phyloP scores from a whole-genome alignment of 2,329 filamentous ascomycete species.

The Fusarium sp. region DNA sequence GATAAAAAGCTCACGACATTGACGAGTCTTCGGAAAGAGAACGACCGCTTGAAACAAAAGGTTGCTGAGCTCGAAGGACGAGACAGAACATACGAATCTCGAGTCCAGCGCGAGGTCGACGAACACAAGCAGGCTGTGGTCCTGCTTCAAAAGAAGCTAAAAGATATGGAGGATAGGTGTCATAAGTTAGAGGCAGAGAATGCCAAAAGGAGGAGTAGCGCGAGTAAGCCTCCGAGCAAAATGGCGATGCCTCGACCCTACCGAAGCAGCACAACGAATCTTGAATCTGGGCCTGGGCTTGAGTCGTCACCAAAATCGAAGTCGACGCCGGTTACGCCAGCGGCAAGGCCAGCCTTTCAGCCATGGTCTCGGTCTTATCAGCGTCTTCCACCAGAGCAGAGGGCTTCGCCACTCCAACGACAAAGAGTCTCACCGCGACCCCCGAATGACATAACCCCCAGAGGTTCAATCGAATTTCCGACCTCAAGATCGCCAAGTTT shows the following conservation, averaged over 20 bases:
- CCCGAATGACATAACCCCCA: constrained; percentile 5
- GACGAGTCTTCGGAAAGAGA: constrained; percentile 47
- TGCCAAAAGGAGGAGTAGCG: constrained; percentile 32
- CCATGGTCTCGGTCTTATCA: constrained; percentile 31
- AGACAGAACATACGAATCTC: constrained; percentile 53
- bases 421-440: constrained; percentile 21
- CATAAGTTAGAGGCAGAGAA: constrained; percentile 45
- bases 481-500: constrained; percentile 42
- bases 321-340: constrained; percentile 41
- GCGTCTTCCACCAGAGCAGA: constrained; percentile 23
- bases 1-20: constrained; percentile 49
- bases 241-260: constrained; percentile 34
- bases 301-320: constrained; percentile 35
- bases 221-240: constrained; percentile 25
- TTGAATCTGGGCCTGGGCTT: constrained; percentile 22
- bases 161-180: constrained; percentile 49
- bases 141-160: constrained; percentile 49
- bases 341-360: constrained; percentile 29
- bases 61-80: constrained; percentile 52
- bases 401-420: constrained; percentile 11
- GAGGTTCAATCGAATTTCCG: constrained; percentile 23
- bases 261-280: constrained; percentile 28
- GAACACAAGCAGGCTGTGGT: constrained; percentile 48
- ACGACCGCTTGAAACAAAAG: constrained; percentile 47
- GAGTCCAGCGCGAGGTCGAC: constrained; percentile 51